Conservation (phyloP, 2,329 filamentous ascomycete species). For the Hymenoscyphus occultus region DNA sequence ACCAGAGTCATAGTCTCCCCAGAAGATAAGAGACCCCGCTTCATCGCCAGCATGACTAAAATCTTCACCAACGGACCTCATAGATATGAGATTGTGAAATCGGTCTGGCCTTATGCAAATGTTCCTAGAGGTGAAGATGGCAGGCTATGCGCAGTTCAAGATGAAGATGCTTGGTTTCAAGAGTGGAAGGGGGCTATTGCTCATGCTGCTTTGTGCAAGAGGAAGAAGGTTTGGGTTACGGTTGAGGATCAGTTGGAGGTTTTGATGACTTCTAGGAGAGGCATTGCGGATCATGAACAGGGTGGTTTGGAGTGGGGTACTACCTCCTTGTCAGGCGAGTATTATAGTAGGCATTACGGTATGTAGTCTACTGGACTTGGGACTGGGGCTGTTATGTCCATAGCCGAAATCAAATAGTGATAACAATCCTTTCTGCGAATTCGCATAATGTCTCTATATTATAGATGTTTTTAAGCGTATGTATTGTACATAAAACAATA, state of each 20-base stretch:
- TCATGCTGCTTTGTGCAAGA: conserved; percentile 36
- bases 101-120: conserved; percentile 57
- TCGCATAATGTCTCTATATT: no score
- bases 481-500: no score
- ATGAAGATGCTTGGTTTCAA: conserved; percentile 55
- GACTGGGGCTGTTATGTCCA: background rate
- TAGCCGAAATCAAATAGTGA: no score
- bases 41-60: conserved; percentile 51
- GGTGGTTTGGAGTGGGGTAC: conserved; percentile 5
- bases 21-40: conserved; percentile 52
- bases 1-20: conserved; percentile 48
- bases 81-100: conserved; percentile 54
- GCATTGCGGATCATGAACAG: conserved; percentile 13
- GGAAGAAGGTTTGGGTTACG: conserved; percentile 33
- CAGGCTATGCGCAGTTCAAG: conserved; percentile 49
- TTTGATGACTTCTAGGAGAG: conserved; percentile 30
- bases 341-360: background rate
- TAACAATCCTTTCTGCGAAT: no score
- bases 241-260: conserved; percentile 33
- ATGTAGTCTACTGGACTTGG: background rate
- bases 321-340: background rate
- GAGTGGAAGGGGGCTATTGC: conserved; percentile 49
- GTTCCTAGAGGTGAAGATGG: conserved; percentile 43
- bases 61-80: conserved; percentile 50
- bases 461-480: no score